Evolutionary conservation across 2,329 filamentous ascomycete genomes (phyloP), one percentile per base, ranked within the genome.

Genomic region (Colletotrichum sp.): DNA sequence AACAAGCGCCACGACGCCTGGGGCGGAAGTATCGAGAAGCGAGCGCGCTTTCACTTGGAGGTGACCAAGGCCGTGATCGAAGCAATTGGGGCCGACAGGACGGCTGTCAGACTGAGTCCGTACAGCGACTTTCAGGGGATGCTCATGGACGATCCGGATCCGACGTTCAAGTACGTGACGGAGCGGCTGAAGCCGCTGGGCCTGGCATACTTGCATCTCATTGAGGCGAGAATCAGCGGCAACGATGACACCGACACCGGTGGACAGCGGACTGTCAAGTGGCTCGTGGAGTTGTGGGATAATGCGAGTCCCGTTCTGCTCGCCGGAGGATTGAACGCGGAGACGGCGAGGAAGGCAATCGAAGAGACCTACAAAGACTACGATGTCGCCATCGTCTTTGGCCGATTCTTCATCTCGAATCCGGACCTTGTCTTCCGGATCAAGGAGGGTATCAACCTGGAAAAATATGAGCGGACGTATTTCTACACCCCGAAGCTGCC

Each of bases 41-140:
- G 90, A 6, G 86, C 87, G 15, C 85, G 90, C 2, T 84, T 92
- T 64, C 82, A 89, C 26, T 77, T 90, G 1, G 90, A 92, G 77
- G 83, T 90, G 32, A 83, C 88, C 12, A 84, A 88, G 75, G 83
- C 84, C 28, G 80, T 88, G 2, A 79, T 85, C 6, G 81, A 80
- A 1, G 86, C 85, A 6, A 82, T 89, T 15, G 92, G 91, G 4
- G 85, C 87, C 0, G 86, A 92, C 8, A 84, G 86, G 65, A 86
- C 87, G 10, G 89, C 86, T 8, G 88, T 93, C 60, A 87, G 92
- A 2, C 81, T 94, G 13, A 89, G 87, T 3, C 92, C 92, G 0
- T 94, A 88, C 82, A 88, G 87, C 52, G 83, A 85, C 7, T 93
- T 91, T 84, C 89, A 92, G 76, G 88, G 88, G 59, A 91, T 93